Percentiles rank a stretch among this genome's conserved stretches.
Evolutionary conservation across 495 filamentous ascomycete genomes (phyloP).

Genomic region (Hyaloscypha bicolor): DNA sequence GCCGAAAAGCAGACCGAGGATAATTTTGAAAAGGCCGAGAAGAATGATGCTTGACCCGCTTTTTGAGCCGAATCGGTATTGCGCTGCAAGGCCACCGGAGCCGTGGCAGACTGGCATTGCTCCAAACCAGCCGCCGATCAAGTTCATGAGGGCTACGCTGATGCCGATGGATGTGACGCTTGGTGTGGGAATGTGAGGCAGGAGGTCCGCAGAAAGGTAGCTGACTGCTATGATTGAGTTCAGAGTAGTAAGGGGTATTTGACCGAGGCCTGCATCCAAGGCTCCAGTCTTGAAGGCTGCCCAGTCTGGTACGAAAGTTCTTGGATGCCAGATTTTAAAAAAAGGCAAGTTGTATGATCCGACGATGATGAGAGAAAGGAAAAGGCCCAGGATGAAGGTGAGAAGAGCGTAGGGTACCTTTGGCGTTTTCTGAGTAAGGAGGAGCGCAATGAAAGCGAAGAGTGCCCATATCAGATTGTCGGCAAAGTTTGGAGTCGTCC

Average conservation of each 20-base stretch:
- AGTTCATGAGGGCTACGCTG: slow-evolving; percentile 81
- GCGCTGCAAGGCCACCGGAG: slow-evolving; percentile 85
- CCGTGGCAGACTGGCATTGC: slow-evolving; percentile 97
- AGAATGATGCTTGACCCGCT: slow-evolving; percentile 82
- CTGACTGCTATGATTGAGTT: slow-evolving; percentile 89
- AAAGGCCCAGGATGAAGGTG: slow-evolving; percentile 65
- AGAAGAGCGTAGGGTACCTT: slow-evolving; percentile 75
- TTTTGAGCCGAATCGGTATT: slow-evolving; percentile 87
- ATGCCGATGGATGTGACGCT: slow-evolving; percentile 73
- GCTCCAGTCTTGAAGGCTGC: slow-evolving; percentile 29
- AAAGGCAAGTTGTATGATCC: slow-evolving; percentile 30
- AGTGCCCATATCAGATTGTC: slow-evolving; percentile 78
- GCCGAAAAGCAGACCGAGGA: slow-evolving; percentile 73
- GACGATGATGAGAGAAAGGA: slow-evolving; percentile 53
- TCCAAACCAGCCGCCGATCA: slow-evolving; percentile 85
- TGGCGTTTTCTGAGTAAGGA: slow-evolving; percentile 52
- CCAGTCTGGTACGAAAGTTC: slow-evolving; percentile 22
- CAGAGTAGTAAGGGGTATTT: slow-evolving; percentile 85
- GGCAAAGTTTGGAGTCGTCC: slow-evolving; percentile 58
- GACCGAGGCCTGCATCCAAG: slow-evolving; percentile 69
- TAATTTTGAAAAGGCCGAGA: slow-evolving; percentile 74
- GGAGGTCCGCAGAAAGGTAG: slow-evolving; percentile 71
- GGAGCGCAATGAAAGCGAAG: slow-evolving; percentile 66
- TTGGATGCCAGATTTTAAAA: slow-evolving; percentile 30
- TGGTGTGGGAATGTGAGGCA: slow-evolving; percentile 67